Percentiles rank a stretch among this genome's conserved stretches.
phyloP scores from a whole-genome alignment of 2,329 filamentous ascomycete species.

The Apiospora pterosperma region DNA sequence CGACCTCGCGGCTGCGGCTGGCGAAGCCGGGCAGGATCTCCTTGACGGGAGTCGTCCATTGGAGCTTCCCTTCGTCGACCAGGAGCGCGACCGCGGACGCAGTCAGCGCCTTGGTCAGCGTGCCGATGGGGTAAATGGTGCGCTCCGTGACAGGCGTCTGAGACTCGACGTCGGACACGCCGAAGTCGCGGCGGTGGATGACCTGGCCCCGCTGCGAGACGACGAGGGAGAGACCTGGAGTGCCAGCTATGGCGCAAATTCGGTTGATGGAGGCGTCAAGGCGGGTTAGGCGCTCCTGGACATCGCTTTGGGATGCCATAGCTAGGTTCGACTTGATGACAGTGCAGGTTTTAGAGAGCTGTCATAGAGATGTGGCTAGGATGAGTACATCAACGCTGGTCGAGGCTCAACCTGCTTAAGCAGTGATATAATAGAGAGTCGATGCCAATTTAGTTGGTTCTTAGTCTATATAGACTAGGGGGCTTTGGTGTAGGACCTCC shows the following conservation, averaged over 20 bases:
- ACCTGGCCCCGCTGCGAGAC: slow-evolving; percentile 19
- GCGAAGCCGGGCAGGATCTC: slow-evolving; percentile 20
- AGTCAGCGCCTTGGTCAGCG: slow-evolving; percentile 24
- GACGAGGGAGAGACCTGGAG: slow-evolving; percentile 18
- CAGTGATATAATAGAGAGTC: too few species aligned
- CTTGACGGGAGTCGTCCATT: slow-evolving; percentile 18
- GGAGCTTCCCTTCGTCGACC: slow-evolving; percentile 19
- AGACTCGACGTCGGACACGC: slow-evolving; percentile 19
- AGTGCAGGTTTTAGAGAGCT: neutral
- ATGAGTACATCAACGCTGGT: too few species aligned
- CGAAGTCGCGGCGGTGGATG: slow-evolving; percentile 16
- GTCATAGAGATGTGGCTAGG: too few species aligned
- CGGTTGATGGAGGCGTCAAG: neutral
- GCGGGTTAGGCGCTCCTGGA: neutral
- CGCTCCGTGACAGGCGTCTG: slow-evolving; percentile 13
- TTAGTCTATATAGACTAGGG: too few species aligned
- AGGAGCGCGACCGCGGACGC: slow-evolving; percentile 22
- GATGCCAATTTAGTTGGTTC: too few species aligned
- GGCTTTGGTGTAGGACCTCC: too few species aligned
- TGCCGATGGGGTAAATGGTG: slow-evolving; percentile 23
- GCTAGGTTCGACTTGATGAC: neutral
- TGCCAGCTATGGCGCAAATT: neutral
- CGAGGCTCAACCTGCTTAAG: too few species aligned
- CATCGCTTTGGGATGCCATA: neutral
- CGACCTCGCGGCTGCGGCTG: slow-evolving; percentile 14